Conservation (phyloP, 345 rosid genomes). For the Nasturtium officinale region DNA sequence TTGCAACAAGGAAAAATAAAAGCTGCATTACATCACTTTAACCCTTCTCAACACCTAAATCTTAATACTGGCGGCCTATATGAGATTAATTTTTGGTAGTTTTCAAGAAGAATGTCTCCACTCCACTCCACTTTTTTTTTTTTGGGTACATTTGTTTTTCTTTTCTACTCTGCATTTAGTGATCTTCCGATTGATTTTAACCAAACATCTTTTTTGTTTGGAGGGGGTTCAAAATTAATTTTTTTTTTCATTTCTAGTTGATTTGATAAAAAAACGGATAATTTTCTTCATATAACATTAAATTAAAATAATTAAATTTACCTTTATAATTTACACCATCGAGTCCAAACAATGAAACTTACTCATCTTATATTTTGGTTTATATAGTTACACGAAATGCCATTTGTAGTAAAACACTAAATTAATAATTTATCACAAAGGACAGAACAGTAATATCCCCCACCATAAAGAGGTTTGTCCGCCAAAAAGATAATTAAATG, state of each 20-base stretch:
- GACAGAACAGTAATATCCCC: constrained; percentile 26
- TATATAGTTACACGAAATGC: neutral
- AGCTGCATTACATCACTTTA: constrained; percentile 13
- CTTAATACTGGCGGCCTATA: constrained; percentile 23
- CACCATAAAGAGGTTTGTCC: constrained; percentile 24
- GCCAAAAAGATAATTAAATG: constrained; percentile 36
- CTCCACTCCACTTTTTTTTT: neutral
- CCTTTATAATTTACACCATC: neutral
- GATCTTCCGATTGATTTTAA: neutral
- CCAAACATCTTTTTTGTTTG: too few species aligned
- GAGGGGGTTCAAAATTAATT: too few species aligned
- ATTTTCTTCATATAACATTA: too few species aligned
- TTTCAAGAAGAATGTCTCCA: constrained; percentile 35
- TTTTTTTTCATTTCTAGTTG: neutral
- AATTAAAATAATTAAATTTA: too few species aligned
- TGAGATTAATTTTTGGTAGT: constrained; percentile 4
- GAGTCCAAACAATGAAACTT: neutral
- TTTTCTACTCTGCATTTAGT: neutral
- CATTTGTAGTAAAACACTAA: constrained; percentile 10
- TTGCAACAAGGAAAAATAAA: neutral
- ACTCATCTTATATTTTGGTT: too few species aligned
- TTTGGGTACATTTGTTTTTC: neutral
- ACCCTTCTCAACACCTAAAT: neutral
- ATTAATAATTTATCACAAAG: neutral
- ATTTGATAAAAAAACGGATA: too few species aligned